Evolutionary conservation across 108 stramenopile genomes (phyloP), one percentile per base, ranked within the genome.

Genomic region (Pseudonitzschia multiseries): DNA sequence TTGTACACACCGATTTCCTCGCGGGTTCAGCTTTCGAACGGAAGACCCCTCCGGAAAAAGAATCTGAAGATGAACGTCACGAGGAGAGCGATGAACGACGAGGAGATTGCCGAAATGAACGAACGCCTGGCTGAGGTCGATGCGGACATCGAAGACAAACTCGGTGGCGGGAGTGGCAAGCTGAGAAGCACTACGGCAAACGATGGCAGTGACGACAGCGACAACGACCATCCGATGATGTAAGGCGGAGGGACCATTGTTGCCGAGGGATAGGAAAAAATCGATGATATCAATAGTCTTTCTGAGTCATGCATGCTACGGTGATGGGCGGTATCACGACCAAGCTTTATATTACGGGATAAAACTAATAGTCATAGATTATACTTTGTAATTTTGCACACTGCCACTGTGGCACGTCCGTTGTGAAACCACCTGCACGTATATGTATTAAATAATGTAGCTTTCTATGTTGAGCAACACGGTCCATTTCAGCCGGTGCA

Each of bases 11-110:
- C 88, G 13, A 80, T 92, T 27, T 79, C 88, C 31, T 87, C 89
- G 61, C 84, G 93, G 28, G 82, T 94, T 18, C 87, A 92, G 60
- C 74, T 94, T 14, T 91, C 90, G n/a, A 81, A 81, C 18, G 93
- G 91, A 65, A 65, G 91, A 29, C 93, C 93, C 4, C 64, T 74
- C 62, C 66, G 64, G 71, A 72, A 75, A 48, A 68, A 68, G 41
- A 61, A 72, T 72, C 36, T 48, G 24, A 68, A 31, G 61, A 86
- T 79, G 75, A 68, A 70, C 18, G 72, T 94, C 15, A 40, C 42
- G 21, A 79, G 81, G 61, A 69, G 88, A 46, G 42, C 57, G 15
- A 70, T 86, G 74, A 79, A 77, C 6, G 78, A 79, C 13, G 78
- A 83, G 6, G 93, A 94, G 21, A 73, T 69, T 66, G 72, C 70